Base-by-base conservation (phyloP, 768 basidiomycete genomes). In the Amanita pseudoporphyria region DNA sequence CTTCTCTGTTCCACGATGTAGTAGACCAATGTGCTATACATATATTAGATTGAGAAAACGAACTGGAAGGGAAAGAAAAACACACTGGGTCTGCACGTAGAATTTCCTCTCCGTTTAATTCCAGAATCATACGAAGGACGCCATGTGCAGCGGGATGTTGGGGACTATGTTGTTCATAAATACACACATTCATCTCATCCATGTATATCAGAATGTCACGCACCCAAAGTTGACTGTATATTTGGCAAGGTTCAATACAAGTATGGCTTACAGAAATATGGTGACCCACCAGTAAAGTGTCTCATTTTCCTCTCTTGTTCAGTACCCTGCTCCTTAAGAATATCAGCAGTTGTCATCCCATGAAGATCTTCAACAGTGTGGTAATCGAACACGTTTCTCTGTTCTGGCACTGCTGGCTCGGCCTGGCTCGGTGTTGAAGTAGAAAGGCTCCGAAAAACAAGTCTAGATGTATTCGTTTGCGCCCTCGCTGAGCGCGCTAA, bases 81-180 rank as follows among this genome's bases (percentile, higher is more conserved):
- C 81, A 41, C 55, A 87, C 87, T 16, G 89, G 87, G 64, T 91
- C 90, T 6, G 85, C 81, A 35, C 89, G 81, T 38, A 92, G 72
- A 60, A 93, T 88, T 68, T 92, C 93, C 67, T 99, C 95, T 57
- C 95, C 95, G 61, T 98, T 98, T 58, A 99, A 71, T 67, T 99
- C 96, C 47, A 99, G 70, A 64, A 99, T 99, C 74, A 99, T 78
- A 51, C 96, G 87, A 35, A 99, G 77, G 66, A 99, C 96, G 62
- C 96, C 96, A 65, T 99, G 96, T 13, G 96, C 96, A 48, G 96
- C 96, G 49, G 95, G 95, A 72, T 99, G 95, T 64, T 99, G 95
- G 47, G 95, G 95, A 54, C 90, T 87, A 57, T 51, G 53, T 45
- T 41, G 10, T 54, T 39, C 36, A 41, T n/a, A 33, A 39, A 37